phyloP scores from a whole-genome alignment of 2,329 filamentous ascomycete species.

The Ascochyta pisi region DNA sequence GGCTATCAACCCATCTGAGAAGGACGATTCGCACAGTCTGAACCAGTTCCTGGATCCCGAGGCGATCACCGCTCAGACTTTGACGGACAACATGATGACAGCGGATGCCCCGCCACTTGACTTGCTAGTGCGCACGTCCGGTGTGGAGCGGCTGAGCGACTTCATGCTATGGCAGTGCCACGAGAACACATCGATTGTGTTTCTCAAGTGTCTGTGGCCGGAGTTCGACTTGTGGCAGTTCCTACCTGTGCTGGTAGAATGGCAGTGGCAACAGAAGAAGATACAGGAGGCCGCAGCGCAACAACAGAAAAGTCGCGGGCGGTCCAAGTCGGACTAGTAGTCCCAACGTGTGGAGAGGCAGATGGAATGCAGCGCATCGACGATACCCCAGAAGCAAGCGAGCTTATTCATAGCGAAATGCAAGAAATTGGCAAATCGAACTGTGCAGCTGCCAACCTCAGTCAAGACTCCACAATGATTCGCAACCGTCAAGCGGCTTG shows the following conservation, averaged over 20 bases:
- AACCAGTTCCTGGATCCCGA: slow-evolving; percentile 73
- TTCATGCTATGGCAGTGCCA: slow-evolving; percentile 99
- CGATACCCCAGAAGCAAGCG: slow-evolving; percentile 35
- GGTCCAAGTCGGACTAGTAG: slow-evolving; percentile 35
- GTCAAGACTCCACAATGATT: not conserved
- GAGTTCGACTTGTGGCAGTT: slow-evolving; percentile 96
- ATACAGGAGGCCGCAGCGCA: slow-evolving; percentile 46
- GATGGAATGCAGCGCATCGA: slow-evolving; percentile 24
- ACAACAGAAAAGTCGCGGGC: slow-evolving; percentile 41
- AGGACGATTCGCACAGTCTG: slow-evolving; percentile 31
- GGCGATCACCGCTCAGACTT: slow-evolving; percentile 80
- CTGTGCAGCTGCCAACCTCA: slow-evolving; percentile 7
- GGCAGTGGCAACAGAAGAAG: slow-evolving; percentile 70
- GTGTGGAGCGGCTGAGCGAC: slow-evolving; percentile 90
- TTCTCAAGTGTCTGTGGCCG: slow-evolving; percentile 91
- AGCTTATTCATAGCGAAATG: slow-evolving; percentile 27
- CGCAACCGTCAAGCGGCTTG: not conserved
- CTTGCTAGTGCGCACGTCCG: slow-evolving; percentile 88
- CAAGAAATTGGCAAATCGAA: slow-evolving; percentile 21
- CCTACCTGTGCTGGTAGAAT: slow-evolving; percentile 88
- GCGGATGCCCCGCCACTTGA: slow-evolving; percentile 85
- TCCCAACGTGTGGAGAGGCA: slow-evolving; percentile 5
- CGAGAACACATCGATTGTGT: slow-evolving; percentile 89
- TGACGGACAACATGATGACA: slow-evolving; percentile 89
- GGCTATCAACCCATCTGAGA: slow-evolving; percentile 45